Evolutionary conservation across 768 basidiomycete genomes (phyloP).

Genomic region (Leccinum barrowsii): DNA sequence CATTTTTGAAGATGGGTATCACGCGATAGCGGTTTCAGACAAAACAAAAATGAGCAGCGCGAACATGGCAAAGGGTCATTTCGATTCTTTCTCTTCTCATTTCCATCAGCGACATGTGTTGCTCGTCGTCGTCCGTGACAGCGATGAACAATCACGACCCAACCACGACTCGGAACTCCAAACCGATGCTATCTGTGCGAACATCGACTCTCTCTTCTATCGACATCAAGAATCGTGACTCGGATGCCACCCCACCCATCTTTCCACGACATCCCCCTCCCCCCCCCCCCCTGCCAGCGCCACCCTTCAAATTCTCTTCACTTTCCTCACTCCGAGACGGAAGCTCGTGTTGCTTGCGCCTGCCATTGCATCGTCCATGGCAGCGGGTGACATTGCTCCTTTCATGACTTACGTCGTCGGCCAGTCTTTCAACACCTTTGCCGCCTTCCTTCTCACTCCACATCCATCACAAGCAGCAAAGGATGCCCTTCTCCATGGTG

Average conservation of each 20-base stretch:
- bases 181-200: constrained; percentile 7
- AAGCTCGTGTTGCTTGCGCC: constrained; percentile 57
- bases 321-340: constrained; percentile 33
- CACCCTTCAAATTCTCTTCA: too few species aligned
- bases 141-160: constrained; percentile 32
- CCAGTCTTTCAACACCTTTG: constrained; percentile 70
- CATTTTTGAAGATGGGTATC: too few species aligned
- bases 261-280: too few species aligned
- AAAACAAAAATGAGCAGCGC: constrained; percentile 21
- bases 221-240: constrained; percentile 11
- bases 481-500: constrained; percentile 48
- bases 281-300: too few species aligned
- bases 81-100: constrained; percentile 6
- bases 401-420: constrained; percentile 86
- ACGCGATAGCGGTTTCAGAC: not conserved
- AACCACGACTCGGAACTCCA: not conserved
- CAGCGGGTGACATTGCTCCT: constrained; percentile 70
- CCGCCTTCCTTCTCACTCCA: constrained; percentile 46
- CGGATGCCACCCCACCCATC: not conserved
- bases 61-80: constrained; percentile 1
- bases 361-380: constrained; percentile 56
- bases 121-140: constrained; percentile 13
- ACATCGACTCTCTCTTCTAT: constrained; percentile 12
- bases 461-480: constrained; percentile 42
- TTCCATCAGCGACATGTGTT: too few species aligned